Base-by-base conservation (phyloP, 2,329 filamentous ascomycete species). In the Sordariomycetes sp. region DNA sequence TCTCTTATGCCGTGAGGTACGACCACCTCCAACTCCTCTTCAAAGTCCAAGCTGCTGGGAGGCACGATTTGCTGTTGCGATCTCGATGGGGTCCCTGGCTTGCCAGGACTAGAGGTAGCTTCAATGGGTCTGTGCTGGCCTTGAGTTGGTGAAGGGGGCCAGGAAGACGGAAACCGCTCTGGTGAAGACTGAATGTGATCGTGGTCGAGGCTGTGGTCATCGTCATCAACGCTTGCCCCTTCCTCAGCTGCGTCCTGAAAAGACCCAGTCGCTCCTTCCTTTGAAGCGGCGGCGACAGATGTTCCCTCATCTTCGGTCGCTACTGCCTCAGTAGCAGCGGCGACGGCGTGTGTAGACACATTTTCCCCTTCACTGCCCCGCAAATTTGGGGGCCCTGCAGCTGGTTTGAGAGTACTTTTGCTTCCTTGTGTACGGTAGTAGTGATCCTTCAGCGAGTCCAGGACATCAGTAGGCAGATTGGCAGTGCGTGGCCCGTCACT, bases 11-110 rank as follows among this genome's bases (percentile, higher is more conserved):
- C 45, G 22, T 20, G n/a, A 50, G 45, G 5, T 4, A 71, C 60
- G 39, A 66, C 65, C 53, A 67, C 65, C 53, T 73, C 72, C n/a
- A 72, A 58, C 10, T 71, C 69, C 15, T 72, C 69, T 24, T 72
- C 70, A 10, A 65, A 59, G 3, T 56, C 54, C 10, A 25, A 32
- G 28, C 54, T 56, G 25, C 42, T 50, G 4, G 42, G n/a, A 12
- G 42, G 42, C 36, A n/a, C 22, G 53, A 8, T 32, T 39, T 12
- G 53, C 35, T 42, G 25, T 22, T 24, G 34, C 63, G 54, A 35
- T 60, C 60, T 15, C 39, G 17, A n/a, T 15, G 15, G 53, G 63
- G 60, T 53, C 62, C 67, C 7, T 70, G 57, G 2, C 63, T 64
- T 42, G 72, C 60, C 20, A 74, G 28, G 32, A 15, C n/a, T n/a